Conservation (phyloP, 2,329 filamentous ascomycete species). For the Massarina eburnea region DNA sequence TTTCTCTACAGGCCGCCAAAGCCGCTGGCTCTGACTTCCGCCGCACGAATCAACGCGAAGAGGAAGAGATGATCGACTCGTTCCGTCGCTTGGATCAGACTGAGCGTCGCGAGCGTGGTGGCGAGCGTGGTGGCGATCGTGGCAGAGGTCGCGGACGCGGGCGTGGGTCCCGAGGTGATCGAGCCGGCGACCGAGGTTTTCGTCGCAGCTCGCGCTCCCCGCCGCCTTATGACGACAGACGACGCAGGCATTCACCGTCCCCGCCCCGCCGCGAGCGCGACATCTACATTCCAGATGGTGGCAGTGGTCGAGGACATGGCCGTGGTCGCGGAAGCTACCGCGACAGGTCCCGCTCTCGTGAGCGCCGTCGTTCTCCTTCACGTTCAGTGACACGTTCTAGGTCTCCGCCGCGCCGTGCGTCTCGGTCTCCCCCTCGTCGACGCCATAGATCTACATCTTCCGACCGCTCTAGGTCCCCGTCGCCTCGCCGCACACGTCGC, state of each 20-base stretch:
- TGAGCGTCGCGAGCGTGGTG: conserved; percentile 47
- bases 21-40: conserved; percentile 75
- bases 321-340: conserved; percentile 48
- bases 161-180: conserved; percentile 47
- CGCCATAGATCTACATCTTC: conserved; percentile 38
- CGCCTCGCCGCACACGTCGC: conserved; percentile 19
- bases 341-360: conserved; percentile 25
- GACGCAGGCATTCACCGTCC: conserved; percentile 51
- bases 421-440: conserved; percentile 44
- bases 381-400: not conserved
- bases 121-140: conserved; percentile 46
- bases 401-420: conserved; percentile 26
- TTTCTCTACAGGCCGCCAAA: conserved; percentile 71
- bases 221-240: conserved; percentile 40
- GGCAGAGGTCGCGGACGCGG: conserved; percentile 44
- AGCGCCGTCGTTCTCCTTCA: conserved; percentile 37
- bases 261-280: conserved; percentile 55
- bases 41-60: conserved; percentile 63
- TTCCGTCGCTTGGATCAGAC: conserved; percentile 65
- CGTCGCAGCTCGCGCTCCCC: conserved; percentile 56
- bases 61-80: conserved; percentile 68
- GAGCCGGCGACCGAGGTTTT: conserved; percentile 53
- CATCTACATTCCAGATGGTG: conserved; percentile 56
- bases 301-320: conserved; percentile 10
- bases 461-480: conserved; percentile 32